A percentile compares a stretch with the other conserved stretches of the same genome.
These are phyloP conservation scores for Pisolithus marmoratus DNA, from an alignment of 768 basidiomycete genomes.

Conservation along the genomic window DNA sequence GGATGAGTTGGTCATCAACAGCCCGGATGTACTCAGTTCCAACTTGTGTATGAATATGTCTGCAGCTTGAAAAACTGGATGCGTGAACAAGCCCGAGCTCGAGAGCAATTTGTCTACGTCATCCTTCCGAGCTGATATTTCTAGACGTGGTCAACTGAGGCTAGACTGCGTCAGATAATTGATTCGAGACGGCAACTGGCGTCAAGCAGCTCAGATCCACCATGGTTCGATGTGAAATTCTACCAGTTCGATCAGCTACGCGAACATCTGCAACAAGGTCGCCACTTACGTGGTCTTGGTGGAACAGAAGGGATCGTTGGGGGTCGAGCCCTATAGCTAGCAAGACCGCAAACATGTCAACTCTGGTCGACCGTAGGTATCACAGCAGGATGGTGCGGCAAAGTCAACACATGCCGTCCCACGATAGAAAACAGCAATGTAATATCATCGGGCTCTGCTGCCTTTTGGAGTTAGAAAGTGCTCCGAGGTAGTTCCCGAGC, in stretches of 20 bases:
- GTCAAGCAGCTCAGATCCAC: no score
- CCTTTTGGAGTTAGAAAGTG: slow-evolving; percentile 75
- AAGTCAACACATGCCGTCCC: slow-evolving; percentile 90
- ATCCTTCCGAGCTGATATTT: slow-evolving; percentile 67
- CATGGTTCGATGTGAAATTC: no score
- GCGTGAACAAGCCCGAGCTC: slow-evolving; percentile 83
- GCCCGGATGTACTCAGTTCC: slow-evolving; percentile 13
- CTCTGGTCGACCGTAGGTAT: slow-evolving; percentile 58
- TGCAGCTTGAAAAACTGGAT: slow-evolving; percentile 90
- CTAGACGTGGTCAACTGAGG: slow-evolving; percentile 68
- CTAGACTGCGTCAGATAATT: slow-evolving; percentile 32
- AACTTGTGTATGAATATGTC: slow-evolving; percentile 86
- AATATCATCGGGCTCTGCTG: slow-evolving; percentile 51
- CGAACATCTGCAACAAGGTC: neutral
- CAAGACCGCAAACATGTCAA: slow-evolving; percentile 75
- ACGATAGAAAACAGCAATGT: slow-evolving; percentile 81
- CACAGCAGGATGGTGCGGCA: slow-evolving; percentile 74
- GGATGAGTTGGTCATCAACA: neutral
- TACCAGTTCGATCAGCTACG: neutral
- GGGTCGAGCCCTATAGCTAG: slow-evolving; percentile 85
- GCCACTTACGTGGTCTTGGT: slow-evolving; percentile 77
- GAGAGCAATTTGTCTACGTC: slow-evolving; percentile 79
- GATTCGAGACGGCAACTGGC: no score
- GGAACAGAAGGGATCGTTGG: slow-evolving; percentile 66
- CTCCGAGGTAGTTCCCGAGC: slow-evolving; percentile 94